phyloP scores from a whole-genome alignment of 2,329 filamentous ascomycete genomes.

The Westerdykella sp. region DNA sequence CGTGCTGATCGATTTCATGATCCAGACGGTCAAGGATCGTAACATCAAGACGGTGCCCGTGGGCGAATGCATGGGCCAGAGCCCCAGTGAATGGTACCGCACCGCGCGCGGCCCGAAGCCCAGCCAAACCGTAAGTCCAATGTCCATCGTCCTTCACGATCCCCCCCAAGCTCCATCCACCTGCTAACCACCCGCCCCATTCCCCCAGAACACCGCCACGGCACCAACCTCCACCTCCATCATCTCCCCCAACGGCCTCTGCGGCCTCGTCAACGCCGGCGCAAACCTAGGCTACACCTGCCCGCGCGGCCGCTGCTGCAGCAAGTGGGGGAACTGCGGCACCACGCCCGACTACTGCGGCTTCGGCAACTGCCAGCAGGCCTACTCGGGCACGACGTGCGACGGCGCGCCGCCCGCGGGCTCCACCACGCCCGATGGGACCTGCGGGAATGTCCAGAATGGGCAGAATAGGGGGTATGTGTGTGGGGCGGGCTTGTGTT shows the following conservation, averaged over 20 bases:
- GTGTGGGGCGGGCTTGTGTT: constrained; percentile 33
- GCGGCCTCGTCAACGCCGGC: constrained; percentile 8
- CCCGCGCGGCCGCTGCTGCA: constrained; percentile 5
- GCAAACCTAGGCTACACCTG: constrained; percentile 7
- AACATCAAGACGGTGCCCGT: constrained; percentile 1
- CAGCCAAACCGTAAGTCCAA: too few species aligned
- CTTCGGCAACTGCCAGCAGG: too few species aligned
- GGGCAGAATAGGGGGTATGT: constrained; percentile 22
- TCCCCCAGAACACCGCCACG: too few species aligned
- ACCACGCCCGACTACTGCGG: neutral
- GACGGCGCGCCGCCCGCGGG: neutral
- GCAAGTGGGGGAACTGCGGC: constrained; percentile 7
- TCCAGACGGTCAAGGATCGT: constrained; percentile 1
- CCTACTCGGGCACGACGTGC: neutral
- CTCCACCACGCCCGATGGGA: constrained; percentile 3
- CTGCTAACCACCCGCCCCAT: too few species aligned
- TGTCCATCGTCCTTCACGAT: too few species aligned
- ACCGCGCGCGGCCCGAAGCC: too few species aligned
- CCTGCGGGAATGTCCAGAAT: constrained; percentile 4
- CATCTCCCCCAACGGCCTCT: constrained; percentile 7
- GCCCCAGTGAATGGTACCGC: too few species aligned
- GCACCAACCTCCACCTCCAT: too few species aligned
- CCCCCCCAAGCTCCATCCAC: too few species aligned
- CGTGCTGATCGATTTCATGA: constrained; percentile 9
- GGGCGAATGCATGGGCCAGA: too few species aligned